These are phyloP conservation scores for Blastocystis sp. DNA, from an alignment of 352 stramenopile species.

Conservation along the genomic window DNA sequence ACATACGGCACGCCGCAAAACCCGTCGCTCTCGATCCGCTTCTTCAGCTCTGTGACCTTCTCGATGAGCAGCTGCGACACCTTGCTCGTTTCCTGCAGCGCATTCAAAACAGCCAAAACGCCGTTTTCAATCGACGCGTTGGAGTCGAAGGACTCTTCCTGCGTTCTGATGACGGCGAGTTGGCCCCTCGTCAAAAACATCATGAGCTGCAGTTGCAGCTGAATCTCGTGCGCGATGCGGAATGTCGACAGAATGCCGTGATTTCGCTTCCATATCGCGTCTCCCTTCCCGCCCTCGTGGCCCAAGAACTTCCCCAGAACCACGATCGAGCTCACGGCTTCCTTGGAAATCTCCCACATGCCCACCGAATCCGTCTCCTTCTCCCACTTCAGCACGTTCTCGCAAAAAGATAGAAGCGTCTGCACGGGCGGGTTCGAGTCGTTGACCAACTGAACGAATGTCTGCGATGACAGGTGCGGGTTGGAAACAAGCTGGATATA, in stretches of 20 bases:
- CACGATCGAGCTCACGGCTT: not conserved
- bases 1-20: not conserved
- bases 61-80: not conserved
- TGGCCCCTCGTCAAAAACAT: not conserved
- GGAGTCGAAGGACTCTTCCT: not conserved
- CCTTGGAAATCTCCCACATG: constrained; percentile 8
- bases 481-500: constrained; percentile 18
- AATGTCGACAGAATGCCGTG: not conserved
- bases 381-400: constrained; percentile 4
- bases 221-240: not conserved
- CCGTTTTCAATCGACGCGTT: not conserved
- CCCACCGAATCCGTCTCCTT: not conserved
- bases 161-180: not conserved
- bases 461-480: not conserved
- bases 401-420: constrained; percentile 5
- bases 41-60: not conserved
- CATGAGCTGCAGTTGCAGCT: constrained; percentile 38
- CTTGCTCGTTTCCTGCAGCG: not conserved
- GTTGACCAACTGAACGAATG: not conserved
- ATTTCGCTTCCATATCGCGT: constrained; percentile 47
- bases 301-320: constrained; percentile 22
- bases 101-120: not conserved
- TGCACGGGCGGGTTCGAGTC: constrained; percentile 16
- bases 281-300: constrained; percentile 25
- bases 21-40: constrained; percentile 27